Base-by-base conservation (phyloP, 495 filamentous ascomycete genomes). In the Lasiosphaeria miniovina region DNA sequence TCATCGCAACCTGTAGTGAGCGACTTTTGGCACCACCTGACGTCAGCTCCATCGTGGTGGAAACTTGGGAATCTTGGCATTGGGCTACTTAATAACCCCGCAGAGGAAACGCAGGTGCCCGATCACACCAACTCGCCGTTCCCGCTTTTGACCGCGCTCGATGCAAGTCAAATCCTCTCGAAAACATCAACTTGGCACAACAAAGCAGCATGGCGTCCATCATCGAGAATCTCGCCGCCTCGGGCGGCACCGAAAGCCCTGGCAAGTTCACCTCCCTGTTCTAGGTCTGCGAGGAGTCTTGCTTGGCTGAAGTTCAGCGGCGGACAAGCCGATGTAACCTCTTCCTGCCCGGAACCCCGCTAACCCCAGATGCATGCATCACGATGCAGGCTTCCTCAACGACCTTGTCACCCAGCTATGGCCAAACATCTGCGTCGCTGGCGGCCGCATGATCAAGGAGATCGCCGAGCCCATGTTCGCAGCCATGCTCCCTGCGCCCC, bases 351-450 rank as follows among this genome's bases (percentile, higher is more conserved):
- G 1, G 8, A 41, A 0, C 7, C 38, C 4, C 43, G 4, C 43
- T 46, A 46, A 36, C 36, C 8, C 8, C 35, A 17, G 33, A 24
- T 40, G 11, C 17, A 24, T 40, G 11, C 17, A 14, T 32, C 40
- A 2, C 2, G 24, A 24, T 24, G 24, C 24, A 76, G 74, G 65
- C 33, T 77, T 76, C 57, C 64, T 79, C 55, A 79, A 79, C 60
- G 74, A 79, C 59, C 65, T 79, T 40, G 64, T 79, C 48, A 65
- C 53, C n/a, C 71, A 72, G 53, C 62, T 79, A 61, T 79, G 76
- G 76, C 76, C 76, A 46, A 75, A 79, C 55, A 74, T 77, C 59
- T 62, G 55, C 41, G 67, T 73, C 5, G 74, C 71, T 32, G 70
- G 59, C 9, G 60, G 65, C 65, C 63, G 65, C 34, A 75, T 74